A percentile compares a stretch with the other conserved stretches of the same genome.
Evolutionary conservation across 768 basidiomycete genomes (phyloP).

Genomic region (Sarcomyxa edulis): DNA sequence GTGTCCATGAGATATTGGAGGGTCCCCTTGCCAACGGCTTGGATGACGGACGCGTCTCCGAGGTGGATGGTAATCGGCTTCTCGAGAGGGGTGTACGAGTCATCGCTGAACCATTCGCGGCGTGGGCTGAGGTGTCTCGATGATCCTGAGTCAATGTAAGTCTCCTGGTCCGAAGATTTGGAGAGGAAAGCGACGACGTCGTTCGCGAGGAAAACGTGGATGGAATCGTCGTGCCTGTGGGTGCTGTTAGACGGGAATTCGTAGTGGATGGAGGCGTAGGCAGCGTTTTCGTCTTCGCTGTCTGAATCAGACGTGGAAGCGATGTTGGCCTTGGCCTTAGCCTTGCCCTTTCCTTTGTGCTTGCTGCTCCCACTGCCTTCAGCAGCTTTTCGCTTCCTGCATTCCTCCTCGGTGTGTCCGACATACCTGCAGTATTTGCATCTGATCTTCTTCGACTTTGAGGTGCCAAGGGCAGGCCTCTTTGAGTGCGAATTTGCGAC

Average conservation of each 20-base stretch:
- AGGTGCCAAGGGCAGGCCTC: neutral
- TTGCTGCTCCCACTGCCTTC: constrained; percentile 8
- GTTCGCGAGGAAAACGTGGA: constrained; percentile 8
- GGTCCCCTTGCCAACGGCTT: constrained; percentile 9
- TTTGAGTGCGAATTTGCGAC: too few relatives aligned
- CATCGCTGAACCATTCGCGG: constrained; percentile 8
- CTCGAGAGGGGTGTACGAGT: constrained; percentile 8
- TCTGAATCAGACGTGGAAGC: neutral
- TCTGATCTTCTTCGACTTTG: constrained; percentile 3
- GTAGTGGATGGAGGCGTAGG: constrained; percentile 1
- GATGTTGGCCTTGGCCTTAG: constrained; percentile 4
- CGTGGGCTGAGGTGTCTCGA: constrained; percentile 8
- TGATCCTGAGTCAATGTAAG: constrained; percentile 9
- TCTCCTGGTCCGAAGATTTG: constrained; percentile 3
- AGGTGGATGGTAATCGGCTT: constrained; percentile 9
- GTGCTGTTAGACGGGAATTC: constrained; percentile 2
- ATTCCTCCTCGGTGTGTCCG: constrained; percentile 6
- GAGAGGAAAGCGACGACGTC: constrained; percentile 8
- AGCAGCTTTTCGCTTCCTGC: constrained; percentile 8
- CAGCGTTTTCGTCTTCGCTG: constrained; percentile 1
- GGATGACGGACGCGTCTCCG: constrained; percentile 9
- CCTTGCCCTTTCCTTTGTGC: constrained; percentile 11
- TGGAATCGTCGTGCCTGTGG: constrained; percentile 5
- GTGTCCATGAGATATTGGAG: constrained; percentile 8
- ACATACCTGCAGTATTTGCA: constrained; percentile 3